A percentile compares a stretch with the other conserved stretches of the same genome.
Conservation (phyloP, 2,329 filamentous ascomycete species). For the Cladosporium velox region DNA sequence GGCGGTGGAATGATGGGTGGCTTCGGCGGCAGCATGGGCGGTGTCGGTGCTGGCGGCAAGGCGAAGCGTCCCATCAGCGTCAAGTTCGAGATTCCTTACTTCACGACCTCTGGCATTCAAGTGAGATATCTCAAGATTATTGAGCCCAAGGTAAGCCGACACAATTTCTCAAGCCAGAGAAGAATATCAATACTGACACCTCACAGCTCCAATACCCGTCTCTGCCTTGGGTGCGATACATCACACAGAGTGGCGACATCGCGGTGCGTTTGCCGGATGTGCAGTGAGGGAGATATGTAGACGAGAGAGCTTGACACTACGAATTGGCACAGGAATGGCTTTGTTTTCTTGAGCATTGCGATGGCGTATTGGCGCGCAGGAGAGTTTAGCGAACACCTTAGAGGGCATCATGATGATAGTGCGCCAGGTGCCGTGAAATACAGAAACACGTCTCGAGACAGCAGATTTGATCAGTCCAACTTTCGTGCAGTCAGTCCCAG, state of each 20-base stretch:
- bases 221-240: slow-evolving; percentile 96
- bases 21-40: slow-evolving; percentile 95
- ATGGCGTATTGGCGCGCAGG: slow-evolving; percentile 13
- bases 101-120: slow-evolving; percentile 98
- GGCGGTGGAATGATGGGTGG: slow-evolving; percentile 97
- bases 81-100: slow-evolving; percentile 99
- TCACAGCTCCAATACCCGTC: slow-evolving; percentile 95
- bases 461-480: neutral
- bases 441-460: neutral
- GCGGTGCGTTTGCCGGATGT: slow-evolving; percentile 92
- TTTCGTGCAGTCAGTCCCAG: neutral
- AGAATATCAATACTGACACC: slow-evolving; percentile 21
- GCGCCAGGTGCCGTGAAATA: slow-evolving; percentile 1
- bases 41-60: slow-evolving; percentile 86
- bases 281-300: slow-evolving; percentile 19
- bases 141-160: slow-evolving; percentile 90
- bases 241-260: slow-evolving; percentile 96
- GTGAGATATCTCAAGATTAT: slow-evolving; percentile 99
- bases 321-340: neutral
- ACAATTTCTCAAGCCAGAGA: neutral
- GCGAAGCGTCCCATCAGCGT: slow-evolving; percentile 96
- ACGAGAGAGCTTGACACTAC: neutral
- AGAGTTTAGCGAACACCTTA: neutral
- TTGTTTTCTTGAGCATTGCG: slow-evolving; percentile 14
- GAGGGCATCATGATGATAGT: neutral